Evolutionary conservation across 306 rosid species (phyloP).

Genomic region (Pachyrhizus erosus): DNA sequence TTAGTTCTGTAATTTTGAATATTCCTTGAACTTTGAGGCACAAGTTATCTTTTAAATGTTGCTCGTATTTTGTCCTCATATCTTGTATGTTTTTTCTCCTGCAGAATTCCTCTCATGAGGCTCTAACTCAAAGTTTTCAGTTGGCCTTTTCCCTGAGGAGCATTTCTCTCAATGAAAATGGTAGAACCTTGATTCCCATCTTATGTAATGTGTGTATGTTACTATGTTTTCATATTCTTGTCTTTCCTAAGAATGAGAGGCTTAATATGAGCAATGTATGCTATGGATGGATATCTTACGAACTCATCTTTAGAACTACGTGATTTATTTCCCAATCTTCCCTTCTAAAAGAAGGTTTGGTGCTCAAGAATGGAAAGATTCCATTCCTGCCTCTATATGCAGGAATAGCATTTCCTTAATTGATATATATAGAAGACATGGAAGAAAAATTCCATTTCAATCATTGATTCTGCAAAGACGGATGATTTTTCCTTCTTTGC

Average conservation of each 20-base stretch:
- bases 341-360: constrained; percentile 24
- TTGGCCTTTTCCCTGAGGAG: constrained; percentile 81
- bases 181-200: constrained; percentile 53
- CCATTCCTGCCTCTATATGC: constrained; percentile 10
- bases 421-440: constrained; percentile 10
- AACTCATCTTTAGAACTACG: constrained; percentile 10
- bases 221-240: constrained; percentile 15
- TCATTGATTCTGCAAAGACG: constrained; percentile 8
- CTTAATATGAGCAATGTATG: constrained; percentile 5
- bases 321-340: constrained; percentile 26
- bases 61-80: constrained; percentile 36
- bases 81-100: constrained; percentile 30
- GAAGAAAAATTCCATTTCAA: constrained; percentile 7
- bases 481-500: background rate
- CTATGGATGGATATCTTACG: constrained; percentile 15
- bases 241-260: background rate
- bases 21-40: background rate
- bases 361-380: background rate
- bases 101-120: constrained; percentile 92
- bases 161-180: constrained; percentile 75
- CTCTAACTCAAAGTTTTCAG: constrained; percentile 86
- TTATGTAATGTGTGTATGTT: constrained; percentile 23
- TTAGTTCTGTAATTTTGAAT: background rate
- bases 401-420: constrained; percentile 1
- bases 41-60: background rate